These are phyloP conservation scores for Arbutus unedo DNA, from an alignment of 148 eudicot genomes.

Conservation along the genomic window DNA sequence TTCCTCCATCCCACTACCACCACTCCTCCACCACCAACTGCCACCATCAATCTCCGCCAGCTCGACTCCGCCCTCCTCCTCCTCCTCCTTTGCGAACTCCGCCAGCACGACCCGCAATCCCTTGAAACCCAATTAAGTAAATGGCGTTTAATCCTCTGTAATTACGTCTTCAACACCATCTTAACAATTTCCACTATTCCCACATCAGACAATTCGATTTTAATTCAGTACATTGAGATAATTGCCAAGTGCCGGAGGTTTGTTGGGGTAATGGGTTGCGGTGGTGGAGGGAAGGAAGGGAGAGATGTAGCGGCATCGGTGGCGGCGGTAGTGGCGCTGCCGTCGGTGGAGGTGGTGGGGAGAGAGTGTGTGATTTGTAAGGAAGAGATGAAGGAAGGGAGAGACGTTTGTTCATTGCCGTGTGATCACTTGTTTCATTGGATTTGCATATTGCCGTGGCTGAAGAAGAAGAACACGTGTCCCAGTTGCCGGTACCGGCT, in stretches of 20 bases:
- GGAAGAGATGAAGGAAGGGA: constrained; percentile 70
- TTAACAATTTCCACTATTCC: constrained; percentile 31
- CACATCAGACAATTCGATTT: constrained; percentile 23
- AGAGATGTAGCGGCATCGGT: constrained; percentile 44
- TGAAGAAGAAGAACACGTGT: constrained; percentile 67
- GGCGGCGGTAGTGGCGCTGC: constrained; percentile 45
- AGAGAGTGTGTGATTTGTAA: constrained; percentile 70
- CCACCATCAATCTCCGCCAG: constrained; percentile 32
- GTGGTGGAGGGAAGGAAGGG: constrained; percentile 29
- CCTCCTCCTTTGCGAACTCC: constrained; percentile 45
- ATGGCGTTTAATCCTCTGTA: constrained; percentile 28
- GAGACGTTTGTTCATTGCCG: constrained; percentile 80
- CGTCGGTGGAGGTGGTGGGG: constrained; percentile 31
- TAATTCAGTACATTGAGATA: constrained; percentile 43
- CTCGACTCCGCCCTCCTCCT: constrained; percentile 53
- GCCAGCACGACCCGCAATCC: constrained; percentile 26
- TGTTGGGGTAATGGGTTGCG: constrained; percentile 33
- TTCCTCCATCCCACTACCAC: constrained; percentile 18
- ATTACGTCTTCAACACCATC: constrained; percentile 30
- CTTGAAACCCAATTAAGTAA: constrained; percentile 15
- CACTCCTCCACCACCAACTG: not conserved
- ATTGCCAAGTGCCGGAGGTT: constrained; percentile 51
- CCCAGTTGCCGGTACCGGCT: constrained; percentile 74
- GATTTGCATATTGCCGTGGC: constrained; percentile 82
- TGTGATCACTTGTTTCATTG: constrained; percentile 83